Evolutionary conservation across 805 yeast genomes (phyloP), one percentile per base, ranked within the genome.

Genomic region (Blastobotrys peoriensis): DNA sequence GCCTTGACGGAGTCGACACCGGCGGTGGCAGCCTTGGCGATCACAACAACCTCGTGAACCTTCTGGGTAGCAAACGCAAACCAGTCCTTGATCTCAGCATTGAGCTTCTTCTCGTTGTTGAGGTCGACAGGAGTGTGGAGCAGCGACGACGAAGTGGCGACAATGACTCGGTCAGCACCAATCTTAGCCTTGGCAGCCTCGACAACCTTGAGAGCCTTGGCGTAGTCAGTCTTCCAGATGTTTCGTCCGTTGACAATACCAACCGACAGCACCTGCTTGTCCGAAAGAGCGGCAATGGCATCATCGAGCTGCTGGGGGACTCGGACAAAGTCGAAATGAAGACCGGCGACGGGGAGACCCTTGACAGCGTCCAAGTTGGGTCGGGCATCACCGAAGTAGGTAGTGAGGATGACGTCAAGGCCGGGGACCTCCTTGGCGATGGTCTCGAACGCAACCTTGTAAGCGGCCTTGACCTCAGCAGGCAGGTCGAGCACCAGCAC

Each of bases 231-330:
- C 81, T 93, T 93, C 98, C 98, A 93, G 74, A 93, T 87, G 83
- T 93, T 93, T 81, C 98, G 88, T 74, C 98, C 98, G 64, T 88
- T 94, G 63, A 93, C 89, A 61, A 93, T 79, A 86, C 98, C 98
- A 56, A 84, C 96, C 51, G 98, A 91, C 65, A 93, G 76, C 53
- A 75, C 72, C 76, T 93, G 95, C 55, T 79, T 71, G 53, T 73
- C 77, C 56, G 75, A 66, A 48, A 91, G 71, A 62, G 84, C 73
- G 47, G 76, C 71, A 50, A 77, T 71, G 60, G 86, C 95, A 46
- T 79, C 86, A 47, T 86, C 91, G 57, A 93, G 80, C 78, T 93
- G 98, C 70, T 86, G 95, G 63, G 98, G 96, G 59, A 79, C 83
- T 78, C 97, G 88, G 69, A 81, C 91, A 61, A 87, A 86, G 76